Percentiles rank a stretch among this genome's conserved stretches.
These are phyloP conservation scores for Nepenthes alata DNA, from an alignment of 179 eudicot genomes.

Conservation along the genomic window DNA sequence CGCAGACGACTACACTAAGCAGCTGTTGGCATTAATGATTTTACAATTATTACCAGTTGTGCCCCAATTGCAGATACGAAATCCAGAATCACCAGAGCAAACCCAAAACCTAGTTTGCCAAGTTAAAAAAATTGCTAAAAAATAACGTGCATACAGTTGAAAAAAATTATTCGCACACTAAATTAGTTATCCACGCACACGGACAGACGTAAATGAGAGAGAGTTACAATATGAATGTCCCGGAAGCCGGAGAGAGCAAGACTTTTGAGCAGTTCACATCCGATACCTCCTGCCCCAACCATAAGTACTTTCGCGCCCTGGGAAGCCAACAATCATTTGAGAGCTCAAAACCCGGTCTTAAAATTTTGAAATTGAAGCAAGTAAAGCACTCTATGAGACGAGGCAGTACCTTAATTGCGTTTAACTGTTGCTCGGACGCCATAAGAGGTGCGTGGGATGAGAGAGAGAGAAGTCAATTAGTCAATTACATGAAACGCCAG, in stretches of 20 bases:
- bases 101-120: no score
- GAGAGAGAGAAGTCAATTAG: background rate
- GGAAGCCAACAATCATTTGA: background rate
- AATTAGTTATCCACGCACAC: background rate
- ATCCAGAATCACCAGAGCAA: no score
- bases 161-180: no score
- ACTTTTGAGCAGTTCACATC: conserved; percentile 95
- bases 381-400: background rate
- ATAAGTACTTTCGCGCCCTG: conserved; percentile 81
- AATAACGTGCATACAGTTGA: no score
- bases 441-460: conserved; percentile 15
- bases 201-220: background rate
- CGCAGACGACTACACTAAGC: no score
- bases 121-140: no score
- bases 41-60: no score
- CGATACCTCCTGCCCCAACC: conserved; percentile 99
- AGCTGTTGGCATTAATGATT: no score
- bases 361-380: background rate
- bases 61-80: no score
- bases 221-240: conserved; percentile 72
- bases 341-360: background rate
- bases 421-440: conserved; percentile 48
- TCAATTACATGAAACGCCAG: no score
- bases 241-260: conserved; percentile 86
- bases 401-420: conserved; percentile 48